Conservation (phyloP, 805 yeast species). For the Myxozyma sirexii region DNA sequence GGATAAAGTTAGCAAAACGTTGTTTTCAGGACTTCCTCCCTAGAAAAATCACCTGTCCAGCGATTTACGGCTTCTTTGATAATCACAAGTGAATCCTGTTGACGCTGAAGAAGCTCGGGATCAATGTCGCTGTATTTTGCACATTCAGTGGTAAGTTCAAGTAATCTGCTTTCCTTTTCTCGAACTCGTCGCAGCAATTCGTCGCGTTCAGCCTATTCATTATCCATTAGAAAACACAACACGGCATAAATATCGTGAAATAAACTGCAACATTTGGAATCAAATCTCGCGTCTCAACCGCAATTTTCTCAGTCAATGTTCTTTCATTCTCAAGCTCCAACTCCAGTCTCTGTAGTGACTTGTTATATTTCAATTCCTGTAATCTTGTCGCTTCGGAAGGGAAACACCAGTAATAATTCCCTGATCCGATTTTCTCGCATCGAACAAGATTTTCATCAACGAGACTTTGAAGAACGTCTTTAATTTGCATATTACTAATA, state of each 20-base stretch:
- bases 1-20: neutral
- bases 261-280: neutral
- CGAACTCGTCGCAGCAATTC: constrained; percentile 6
- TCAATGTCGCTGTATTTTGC: constrained; percentile 23
- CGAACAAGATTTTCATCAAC: constrained; percentile 55
- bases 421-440: constrained; percentile 59
- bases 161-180: constrained; percentile 11
- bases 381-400: constrained; percentile 30
- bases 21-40: too few relatives aligned
- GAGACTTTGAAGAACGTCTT: constrained; percentile 52
- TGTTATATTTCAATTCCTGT: constrained; percentile 23
- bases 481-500: constrained; percentile 57
- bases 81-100: constrained; percentile 10
- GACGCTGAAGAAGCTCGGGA: constrained; percentile 23
- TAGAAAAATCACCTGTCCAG: constrained; percentile 40
- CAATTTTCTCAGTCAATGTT: constrained; percentile 16
- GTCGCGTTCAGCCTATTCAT: constrained; percentile 11
- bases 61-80: constrained; percentile 32
- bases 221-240: too few relatives aligned
- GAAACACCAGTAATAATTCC: constrained; percentile 41
- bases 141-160: constrained; percentile 3
- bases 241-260: too few relatives aligned
- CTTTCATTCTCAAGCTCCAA: constrained; percentile 4
- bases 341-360: constrained; percentile 20
- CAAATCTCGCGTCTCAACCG: constrained; percentile 10